phyloP scores from a whole-genome alignment of 495 filamentous ascomycete genomes.

The Neurospora discreta region DNA sequence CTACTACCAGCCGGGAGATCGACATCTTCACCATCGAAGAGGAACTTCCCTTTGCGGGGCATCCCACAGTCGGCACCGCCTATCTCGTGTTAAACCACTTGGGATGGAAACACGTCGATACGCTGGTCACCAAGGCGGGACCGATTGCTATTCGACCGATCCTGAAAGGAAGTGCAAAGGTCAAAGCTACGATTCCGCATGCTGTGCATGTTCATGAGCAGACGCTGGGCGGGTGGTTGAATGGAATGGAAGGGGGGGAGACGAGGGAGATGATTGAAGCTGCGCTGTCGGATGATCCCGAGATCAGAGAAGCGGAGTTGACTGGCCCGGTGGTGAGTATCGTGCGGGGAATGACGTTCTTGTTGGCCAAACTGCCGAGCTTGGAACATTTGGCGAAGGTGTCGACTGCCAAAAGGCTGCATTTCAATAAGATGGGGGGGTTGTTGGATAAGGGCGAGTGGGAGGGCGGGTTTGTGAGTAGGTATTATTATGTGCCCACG shows the following conservation, averaged over 20 bases:
- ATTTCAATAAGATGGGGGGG: constrained; percentile 15
- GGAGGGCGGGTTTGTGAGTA: constrained; percentile 37
- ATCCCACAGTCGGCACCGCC: constrained; percentile 64
- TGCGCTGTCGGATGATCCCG: constrained; percentile 13
- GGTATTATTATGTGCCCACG: constrained; percentile 45
- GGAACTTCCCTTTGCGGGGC: constrained; percentile 67
- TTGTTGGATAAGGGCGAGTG: constrained; percentile 48
- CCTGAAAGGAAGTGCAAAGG: constrained; percentile 9
- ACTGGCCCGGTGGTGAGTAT: constrained; percentile 46
- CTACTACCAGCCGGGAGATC: constrained; percentile 30
- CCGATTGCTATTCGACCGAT: constrained; percentile 21
- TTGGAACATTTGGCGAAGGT: constrained; percentile 34
- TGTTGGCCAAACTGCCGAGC: constrained; percentile 40
- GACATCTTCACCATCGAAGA: constrained; percentile 57
- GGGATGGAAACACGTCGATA: constrained; percentile 22
- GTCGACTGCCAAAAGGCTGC: constrained; percentile 8
- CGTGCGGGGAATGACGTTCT: constrained; percentile 59
- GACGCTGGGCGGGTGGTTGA: constrained; percentile 16
- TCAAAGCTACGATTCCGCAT: constrained; percentile 51
- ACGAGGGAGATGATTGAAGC: background rate
- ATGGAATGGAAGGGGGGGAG: background rate
- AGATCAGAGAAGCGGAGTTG: constrained; percentile 25
- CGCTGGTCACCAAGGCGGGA: constrained; percentile 53
- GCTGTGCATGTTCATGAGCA: constrained; percentile 49
- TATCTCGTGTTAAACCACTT: constrained; percentile 37